Evolutionary conservation across 768 basidiomycete genomes (phyloP).

Genomic region (Cantharellus cinnabarinus): DNA sequence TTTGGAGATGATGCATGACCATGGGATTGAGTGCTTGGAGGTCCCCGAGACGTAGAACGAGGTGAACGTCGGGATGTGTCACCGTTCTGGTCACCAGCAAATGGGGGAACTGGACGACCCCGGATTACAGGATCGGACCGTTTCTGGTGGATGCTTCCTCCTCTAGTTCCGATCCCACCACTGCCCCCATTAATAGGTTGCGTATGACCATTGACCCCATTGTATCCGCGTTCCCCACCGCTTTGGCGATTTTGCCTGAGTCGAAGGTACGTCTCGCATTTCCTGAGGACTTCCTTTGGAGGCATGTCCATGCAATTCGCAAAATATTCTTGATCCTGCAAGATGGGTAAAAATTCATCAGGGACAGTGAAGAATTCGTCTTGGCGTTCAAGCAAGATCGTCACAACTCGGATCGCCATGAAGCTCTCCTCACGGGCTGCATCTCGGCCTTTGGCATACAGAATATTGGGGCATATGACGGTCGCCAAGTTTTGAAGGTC

Average conservation of each 20-base stretch:
- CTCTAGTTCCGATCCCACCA: conserved; percentile 3
- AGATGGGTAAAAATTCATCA: conserved; percentile 64
- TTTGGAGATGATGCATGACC: not conserved
- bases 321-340: conserved; percentile 87
- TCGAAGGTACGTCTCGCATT: conserved; percentile 68
- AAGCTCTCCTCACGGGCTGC: conserved; percentile 88
- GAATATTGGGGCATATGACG: conserved; percentile 94
- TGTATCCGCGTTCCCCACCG: not conserved
- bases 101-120: conserved; percentile 5
- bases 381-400: conserved; percentile 73
- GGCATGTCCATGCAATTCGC: conserved; percentile 72
- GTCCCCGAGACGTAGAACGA: not conserved
- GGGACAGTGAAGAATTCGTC: conserved; percentile 95
- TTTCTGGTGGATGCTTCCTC: conserved; percentile 2
- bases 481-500: conserved; percentile 89
- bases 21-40: not conserved
- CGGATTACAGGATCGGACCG: conserved; percentile 8
- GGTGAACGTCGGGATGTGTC: not conserved
- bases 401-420: conserved; percentile 66
- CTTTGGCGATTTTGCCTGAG: conserved; percentile 5
- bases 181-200: not conserved
- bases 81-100: not conserved
- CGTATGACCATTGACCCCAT: not conserved
- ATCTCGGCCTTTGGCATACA: conserved; percentile 64
- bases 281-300: conserved; percentile 88